Evolutionary conservation across 495 filamentous ascomycete genomes (phyloP).

Genomic region (Hypoxylon lenormandii): DNA sequence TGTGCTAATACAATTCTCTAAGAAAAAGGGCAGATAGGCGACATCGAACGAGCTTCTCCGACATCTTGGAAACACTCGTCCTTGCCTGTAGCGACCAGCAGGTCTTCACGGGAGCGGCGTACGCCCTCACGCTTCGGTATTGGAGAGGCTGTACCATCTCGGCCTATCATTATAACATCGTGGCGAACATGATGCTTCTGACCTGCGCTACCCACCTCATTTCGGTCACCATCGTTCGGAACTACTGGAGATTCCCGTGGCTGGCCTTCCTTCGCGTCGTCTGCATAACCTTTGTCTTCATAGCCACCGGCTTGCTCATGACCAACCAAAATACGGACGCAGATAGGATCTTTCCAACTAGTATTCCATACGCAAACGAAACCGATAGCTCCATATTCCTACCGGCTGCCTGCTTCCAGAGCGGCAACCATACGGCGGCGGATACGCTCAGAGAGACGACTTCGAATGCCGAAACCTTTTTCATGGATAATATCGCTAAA

Average conservation of each 20-base stretch:
- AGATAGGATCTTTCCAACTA: slow-evolving; percentile 42
- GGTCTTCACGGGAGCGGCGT: slow-evolving; percentile 55
- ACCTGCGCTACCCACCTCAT: slow-evolving; percentile 57
- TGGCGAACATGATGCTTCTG: slow-evolving; percentile 56
- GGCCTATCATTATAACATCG: slow-evolving; percentile 58
- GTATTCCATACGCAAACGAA: slow-evolving; percentile 30
- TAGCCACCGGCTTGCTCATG: slow-evolving; percentile 49
- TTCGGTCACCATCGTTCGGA: slow-evolving; percentile 50
- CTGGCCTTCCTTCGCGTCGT: slow-evolving; percentile 47
- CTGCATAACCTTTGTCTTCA: slow-evolving; percentile 41
- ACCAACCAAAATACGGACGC: slow-evolving; percentile 45
- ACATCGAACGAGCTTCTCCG: slow-evolving; percentile 42
- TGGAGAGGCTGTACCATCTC: slow-evolving; percentile 53
- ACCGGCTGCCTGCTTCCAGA: slow-evolving; percentile 53
- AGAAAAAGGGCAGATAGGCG: slow-evolving; percentile 11
- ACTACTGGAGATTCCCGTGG: slow-evolving; percentile 52
- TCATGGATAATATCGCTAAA: slow-evolving; percentile 11
- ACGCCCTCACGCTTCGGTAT: slow-evolving; percentile 53
- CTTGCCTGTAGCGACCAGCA: slow-evolving; percentile 57
- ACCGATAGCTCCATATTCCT: slow-evolving; percentile 47
- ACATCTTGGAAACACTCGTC: slow-evolving; percentile 52
- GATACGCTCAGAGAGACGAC: slow-evolving; percentile 19
- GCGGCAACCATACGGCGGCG: neutral
- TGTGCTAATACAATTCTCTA: neutral
- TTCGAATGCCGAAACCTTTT: slow-evolving; percentile 25